Base-by-base conservation (phyloP, 179 eudicot genomes). In the Amaranthus tricolor region DNA sequence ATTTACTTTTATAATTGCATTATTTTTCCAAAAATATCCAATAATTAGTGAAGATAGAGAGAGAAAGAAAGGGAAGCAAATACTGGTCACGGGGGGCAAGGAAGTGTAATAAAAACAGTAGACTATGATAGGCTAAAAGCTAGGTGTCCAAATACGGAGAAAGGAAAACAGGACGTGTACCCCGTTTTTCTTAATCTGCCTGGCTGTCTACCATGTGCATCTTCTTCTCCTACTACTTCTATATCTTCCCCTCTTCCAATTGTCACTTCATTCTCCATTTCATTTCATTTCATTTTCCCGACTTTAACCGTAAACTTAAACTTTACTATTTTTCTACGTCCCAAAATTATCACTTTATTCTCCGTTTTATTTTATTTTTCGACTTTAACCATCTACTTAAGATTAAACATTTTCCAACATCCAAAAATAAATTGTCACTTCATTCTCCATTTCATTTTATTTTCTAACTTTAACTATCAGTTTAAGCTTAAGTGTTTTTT, bases 161-260 rank as follows among this genome's bases (percentile, higher is more conserved):
- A 16, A 65, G 21, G n/a, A 60, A 45, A 48, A 71, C 54, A 53
- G 70, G 80, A 80, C 75, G 74, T 76, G 80, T 76, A 80, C 80
- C 83, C 80, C 70, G 76, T 80, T 76, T 80, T 76, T 60, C 63
- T 67, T 66, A 17, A 16, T 68, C 77, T 80, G 83, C 83, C 77
- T 72, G 6, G 63, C 77, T 80, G 80, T 76, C 76, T 66, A 47
- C 83, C 79, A 76, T 80, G 83, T 80, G 77, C 69, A 7, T 61
- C 49, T 45, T 52, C 53, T 53, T 1, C 47, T 61, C 20, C 61
- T 48, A 16, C 20, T 19, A 5, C 60, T 56, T 11, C 62, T 62
- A 20, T 62, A 51, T n/a, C 40, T n/a, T 71, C 55, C 70, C 73
- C 63, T 24, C 78, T 71, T 66, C 73, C 73, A 73, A 73, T 62